Base-by-base conservation (phyloP, 2,329 filamentous ascomycete genomes). In the Dryadomyces sulphureus region DNA sequence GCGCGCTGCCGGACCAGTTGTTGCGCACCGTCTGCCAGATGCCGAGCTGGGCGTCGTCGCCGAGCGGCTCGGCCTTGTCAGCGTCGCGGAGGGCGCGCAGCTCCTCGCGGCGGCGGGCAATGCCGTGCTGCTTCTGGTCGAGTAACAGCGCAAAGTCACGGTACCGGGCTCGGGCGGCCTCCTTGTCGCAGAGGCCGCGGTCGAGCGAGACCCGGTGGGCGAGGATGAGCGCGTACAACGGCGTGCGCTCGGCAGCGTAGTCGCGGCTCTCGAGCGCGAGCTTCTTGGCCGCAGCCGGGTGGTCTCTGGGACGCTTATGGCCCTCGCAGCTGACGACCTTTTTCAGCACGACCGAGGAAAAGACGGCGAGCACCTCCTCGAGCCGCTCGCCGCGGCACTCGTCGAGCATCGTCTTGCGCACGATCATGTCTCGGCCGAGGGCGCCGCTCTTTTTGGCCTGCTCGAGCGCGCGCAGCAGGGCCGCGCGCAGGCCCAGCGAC, bases 371-470 rank as follows among this genome's bases (percentile, higher is more conserved):
- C 1, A 94, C 66, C 58, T 98, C 92, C 59, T 89, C 88, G 46
- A 96, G 76, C 52, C 86, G 81, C 46, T 94, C 88, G 6, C 90
- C 90, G 53, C 84, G 89, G 65, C 92, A 98, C 55, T 98, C 90
- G 59, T 98, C 92, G 44, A 98, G 69, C 85, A 95, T 94, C 0
- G 87, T 94, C 66, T 94, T 95, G 44, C 92, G 78, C 27, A 96
- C 65, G 1, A 93, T 75, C 0, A 76, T 75, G 57, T 94, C 88
- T 43, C 85, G 73, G 3, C 87, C 85, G 8, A 96, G 68, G 0
- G 81, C 68, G 25, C 88, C 89, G 64, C 78, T 85, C 66, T 93
- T 94, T 67, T 96, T 96, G 49, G 87, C 69, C 44, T 86, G 81
- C 52, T 90, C 84, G 45, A 98, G 75, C 53, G 74, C 79, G 61